Conservation (phyloP, 1,284 basidiomycete species). For the Retiboletus flavoniger region DNA sequence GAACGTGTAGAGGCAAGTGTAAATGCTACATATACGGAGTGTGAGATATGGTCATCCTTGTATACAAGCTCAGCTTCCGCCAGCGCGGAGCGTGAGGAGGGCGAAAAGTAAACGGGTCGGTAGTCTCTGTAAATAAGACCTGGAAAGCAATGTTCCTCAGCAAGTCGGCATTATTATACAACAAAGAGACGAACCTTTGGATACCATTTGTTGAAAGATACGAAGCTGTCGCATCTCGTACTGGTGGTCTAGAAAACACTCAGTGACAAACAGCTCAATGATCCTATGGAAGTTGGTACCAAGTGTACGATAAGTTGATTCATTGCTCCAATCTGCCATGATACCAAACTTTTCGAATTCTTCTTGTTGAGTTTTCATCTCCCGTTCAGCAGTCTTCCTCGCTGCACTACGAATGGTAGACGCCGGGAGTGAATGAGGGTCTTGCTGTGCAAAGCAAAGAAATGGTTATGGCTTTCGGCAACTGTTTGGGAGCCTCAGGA, state of each 20-base stretch:
- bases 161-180: not conserved
- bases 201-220: conserved; percentile 88
- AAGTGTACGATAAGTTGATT: conserved; percentile 84
- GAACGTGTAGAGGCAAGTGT: conserved; percentile 42
- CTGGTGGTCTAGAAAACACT: conserved; percentile 57
- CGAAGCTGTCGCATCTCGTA: conserved; percentile 90
- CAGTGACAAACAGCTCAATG: not conserved
- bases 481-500: not conserved
- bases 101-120: conserved; percentile 94
- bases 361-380: conserved; percentile 74
- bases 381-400: conserved; percentile 68
- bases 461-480: not conserved
- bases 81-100: conserved; percentile 90
- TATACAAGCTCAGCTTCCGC: conserved; percentile 96
- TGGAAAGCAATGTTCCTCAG: conserved; percentile 24
- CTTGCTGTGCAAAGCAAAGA: conserved; percentile 39
- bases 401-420: conserved; percentile 73
- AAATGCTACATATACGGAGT: conserved; percentile 87
- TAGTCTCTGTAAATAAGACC: conserved; percentile 85
- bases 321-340: conserved; percentile 87
- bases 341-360: conserved; percentile 86
- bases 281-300: conserved; percentile 43
- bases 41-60: conserved; percentile 84
- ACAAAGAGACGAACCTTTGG: conserved; percentile 54
- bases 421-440: conserved; percentile 55